Evolutionary conservation across 169 alveolate species (phyloP).

Genomic region (Blepharisma undulans): DNA sequence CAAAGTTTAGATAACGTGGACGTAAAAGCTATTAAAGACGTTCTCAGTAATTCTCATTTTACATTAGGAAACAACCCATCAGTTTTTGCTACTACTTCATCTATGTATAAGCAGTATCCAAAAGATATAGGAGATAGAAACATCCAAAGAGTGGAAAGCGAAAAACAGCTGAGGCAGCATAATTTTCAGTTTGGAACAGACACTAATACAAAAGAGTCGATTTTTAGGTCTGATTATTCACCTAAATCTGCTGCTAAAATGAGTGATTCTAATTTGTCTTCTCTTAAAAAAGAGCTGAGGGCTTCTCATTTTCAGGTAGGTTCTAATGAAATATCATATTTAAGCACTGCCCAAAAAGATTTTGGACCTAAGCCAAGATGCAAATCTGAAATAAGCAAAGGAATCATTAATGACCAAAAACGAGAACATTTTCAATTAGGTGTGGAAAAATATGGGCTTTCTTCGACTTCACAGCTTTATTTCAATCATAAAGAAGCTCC

Average conservation of each 20-base stretch:
- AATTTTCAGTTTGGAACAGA: background rate
- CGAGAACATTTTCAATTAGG: background rate
- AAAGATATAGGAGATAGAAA: background rate
- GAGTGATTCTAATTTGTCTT: background rate
- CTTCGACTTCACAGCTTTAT: background rate
- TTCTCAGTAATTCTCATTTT: background rate
- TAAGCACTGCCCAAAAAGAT: background rate
- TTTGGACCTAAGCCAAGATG: background rate
- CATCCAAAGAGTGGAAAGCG: background rate
- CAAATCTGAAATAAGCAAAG: background rate
- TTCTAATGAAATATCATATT: background rate
- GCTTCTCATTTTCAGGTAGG: slow-evolving; percentile 4
- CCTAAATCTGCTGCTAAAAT: background rate
- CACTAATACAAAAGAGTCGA: background rate
- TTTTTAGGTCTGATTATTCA: background rate
- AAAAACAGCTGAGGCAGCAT: background rate
- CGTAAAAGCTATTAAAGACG: background rate
- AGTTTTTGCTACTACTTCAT: background rate
- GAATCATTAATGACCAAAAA: background rate
- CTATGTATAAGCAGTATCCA: background rate
- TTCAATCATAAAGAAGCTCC: background rate
- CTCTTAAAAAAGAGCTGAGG: background rate
- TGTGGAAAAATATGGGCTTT: background rate
- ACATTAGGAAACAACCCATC: background rate
- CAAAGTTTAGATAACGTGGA: background rate